Percentiles rank a stretch among this genome's conserved stretches.
Evolutionary conservation across 1,284 basidiomycete genomes (phyloP).

Genomic region (Cutaneotrichosporon sp.): DNA sequence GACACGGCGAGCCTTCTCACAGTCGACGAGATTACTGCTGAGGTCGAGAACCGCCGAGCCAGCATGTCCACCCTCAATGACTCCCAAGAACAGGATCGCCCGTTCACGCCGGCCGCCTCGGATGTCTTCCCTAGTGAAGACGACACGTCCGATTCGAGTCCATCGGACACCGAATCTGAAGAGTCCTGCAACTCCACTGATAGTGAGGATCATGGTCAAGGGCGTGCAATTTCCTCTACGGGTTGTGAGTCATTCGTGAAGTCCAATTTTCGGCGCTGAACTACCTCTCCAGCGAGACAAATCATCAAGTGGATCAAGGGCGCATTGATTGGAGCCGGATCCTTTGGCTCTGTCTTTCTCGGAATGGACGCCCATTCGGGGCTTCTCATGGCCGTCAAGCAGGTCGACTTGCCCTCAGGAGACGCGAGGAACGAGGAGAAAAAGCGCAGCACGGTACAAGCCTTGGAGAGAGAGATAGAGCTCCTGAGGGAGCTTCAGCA

Average conservation of each 20-base stretch:
- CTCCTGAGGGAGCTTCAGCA: constrained; percentile 92
- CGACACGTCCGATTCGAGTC: constrained; percentile 48
- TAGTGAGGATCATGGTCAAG: constrained; percentile 57
- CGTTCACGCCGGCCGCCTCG: neutral
- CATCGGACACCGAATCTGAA: constrained; percentile 40
- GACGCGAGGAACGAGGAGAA: constrained; percentile 86
- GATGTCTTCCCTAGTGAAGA: constrained; percentile 10
- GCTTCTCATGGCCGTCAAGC: constrained; percentile 97
- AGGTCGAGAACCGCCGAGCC: constrained; percentile 79
- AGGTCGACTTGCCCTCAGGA: constrained; percentile 84
- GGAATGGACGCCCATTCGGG: constrained; percentile 96
- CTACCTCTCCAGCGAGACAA: constrained; percentile 54
- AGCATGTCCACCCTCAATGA: constrained; percentile 54
- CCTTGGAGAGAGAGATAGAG: constrained; percentile 94
- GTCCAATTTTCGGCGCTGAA: constrained; percentile 12
- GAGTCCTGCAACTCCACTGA: constrained; percentile 42
- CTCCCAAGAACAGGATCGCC: constrained; percentile 13
- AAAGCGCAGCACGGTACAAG: constrained; percentile 91
- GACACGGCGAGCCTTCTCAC: constrained; percentile 91
- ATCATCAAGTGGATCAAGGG: constrained; percentile 98
- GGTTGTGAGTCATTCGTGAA: constrained; percentile 58
- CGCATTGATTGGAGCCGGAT: constrained; percentile 93
- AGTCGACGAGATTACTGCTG: constrained; percentile 95
- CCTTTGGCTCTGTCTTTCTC: constrained; percentile 92
- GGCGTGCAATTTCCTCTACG: constrained; percentile 60